These are phyloP conservation scores for Cetraspora pellucida DNA, from an alignment of 192 early-diverging fungal species.

Conservation along the genomic window DNA sequence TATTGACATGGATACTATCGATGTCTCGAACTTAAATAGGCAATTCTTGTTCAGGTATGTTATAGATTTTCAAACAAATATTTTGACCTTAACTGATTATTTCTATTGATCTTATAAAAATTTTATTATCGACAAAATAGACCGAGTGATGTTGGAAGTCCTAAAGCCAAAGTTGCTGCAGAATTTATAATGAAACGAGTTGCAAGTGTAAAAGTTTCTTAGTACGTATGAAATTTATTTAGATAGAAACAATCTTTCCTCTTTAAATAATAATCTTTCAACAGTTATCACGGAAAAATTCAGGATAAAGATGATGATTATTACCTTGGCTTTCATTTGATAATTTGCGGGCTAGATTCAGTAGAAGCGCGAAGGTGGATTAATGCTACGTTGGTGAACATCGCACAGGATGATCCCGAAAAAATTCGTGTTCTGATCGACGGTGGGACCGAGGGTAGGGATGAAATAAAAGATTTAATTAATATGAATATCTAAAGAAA, in stretches of 20 bases:
- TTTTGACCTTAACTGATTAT: not conserved
- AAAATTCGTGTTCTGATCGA: slow-evolving; percentile 89
- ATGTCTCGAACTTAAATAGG: slow-evolving; percentile 81
- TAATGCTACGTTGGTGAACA: slow-evolving; percentile 81
- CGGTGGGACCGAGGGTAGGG: slow-evolving; percentile 87
- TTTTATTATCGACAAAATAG: slow-evolving; percentile 35
- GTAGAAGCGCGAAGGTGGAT: slow-evolving; percentile 98
- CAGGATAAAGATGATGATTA: slow-evolving; percentile 96
- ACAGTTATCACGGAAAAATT: slow-evolving; percentile 82
- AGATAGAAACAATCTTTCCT: not conserved
- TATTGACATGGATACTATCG: slow-evolving; percentile 91
- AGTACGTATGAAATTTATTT: slow-evolving; percentile 48
- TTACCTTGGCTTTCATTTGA: slow-evolving; percentile 82
- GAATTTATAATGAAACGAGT: slow-evolving; percentile 74
- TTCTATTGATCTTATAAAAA: not conserved
- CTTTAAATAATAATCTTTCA: not conserved
- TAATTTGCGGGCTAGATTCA: slow-evolving; percentile 93
- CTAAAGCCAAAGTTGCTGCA: slow-evolving; percentile 79
- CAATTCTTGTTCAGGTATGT: slow-evolving; percentile 78
- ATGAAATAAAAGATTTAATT: not conserved
- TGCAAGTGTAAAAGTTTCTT: slow-evolving; percentile 67
- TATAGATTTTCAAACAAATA: not conserved
- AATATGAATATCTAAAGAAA: not conserved
- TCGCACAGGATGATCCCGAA: slow-evolving; percentile 77
- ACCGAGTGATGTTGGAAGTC: slow-evolving; percentile 69